Conservation (phyloP, 768 basidiomycete species). For the Daedaleopsis sinensis region DNA sequence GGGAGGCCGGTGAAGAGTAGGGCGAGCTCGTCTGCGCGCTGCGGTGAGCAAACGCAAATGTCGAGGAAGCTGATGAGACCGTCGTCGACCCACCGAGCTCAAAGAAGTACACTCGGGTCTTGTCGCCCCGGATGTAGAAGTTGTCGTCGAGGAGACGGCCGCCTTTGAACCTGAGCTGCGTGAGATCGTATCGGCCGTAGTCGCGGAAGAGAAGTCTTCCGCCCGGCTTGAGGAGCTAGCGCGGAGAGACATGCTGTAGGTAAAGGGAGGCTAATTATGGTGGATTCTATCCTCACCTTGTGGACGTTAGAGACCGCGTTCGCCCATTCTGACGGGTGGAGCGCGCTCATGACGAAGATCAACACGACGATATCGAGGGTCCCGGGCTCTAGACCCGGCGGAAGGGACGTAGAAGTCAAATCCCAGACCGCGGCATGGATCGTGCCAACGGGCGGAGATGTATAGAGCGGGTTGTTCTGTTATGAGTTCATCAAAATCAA, state of each 20-base stretch:
- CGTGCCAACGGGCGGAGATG: slow-evolving; percentile 63
- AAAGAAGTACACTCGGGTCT: slow-evolving; percentile 97
- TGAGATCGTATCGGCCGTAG: slow-evolving; percentile 93
- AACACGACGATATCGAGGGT: slow-evolving; percentile 90
- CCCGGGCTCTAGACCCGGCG: slow-evolving; percentile 60
- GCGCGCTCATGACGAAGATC: slow-evolving; percentile 91
- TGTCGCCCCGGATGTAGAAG: slow-evolving; percentile 96
- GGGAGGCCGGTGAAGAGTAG: slow-evolving; percentile 74
- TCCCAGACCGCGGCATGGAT: slow-evolving; percentile 92
- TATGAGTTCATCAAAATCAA: background rate
- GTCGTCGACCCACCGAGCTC: slow-evolving; percentile 61
- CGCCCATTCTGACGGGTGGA: slow-evolving; percentile 93
- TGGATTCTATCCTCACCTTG: slow-evolving; percentile 44
- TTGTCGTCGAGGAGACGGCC: slow-evolving; percentile 89
- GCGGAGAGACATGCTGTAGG: background rate
- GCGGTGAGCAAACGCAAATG: background rate
- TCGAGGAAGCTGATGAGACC: no score
- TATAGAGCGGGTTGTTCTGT: slow-evolving; percentile 75
- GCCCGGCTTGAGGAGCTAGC: slow-evolving; percentile 86
- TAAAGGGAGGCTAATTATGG: background rate
- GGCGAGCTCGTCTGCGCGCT: slow-evolving; percentile 68
- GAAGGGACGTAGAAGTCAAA: slow-evolving; percentile 67
- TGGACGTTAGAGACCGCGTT: slow-evolving; percentile 81
- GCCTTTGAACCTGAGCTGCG: slow-evolving; percentile 91
- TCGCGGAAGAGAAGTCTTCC: slow-evolving; percentile 87